These are phyloP conservation scores for Blastocrithidia nonstop DNA, from an alignment of 208 protist species.

Conservation along the genomic window DNA sequence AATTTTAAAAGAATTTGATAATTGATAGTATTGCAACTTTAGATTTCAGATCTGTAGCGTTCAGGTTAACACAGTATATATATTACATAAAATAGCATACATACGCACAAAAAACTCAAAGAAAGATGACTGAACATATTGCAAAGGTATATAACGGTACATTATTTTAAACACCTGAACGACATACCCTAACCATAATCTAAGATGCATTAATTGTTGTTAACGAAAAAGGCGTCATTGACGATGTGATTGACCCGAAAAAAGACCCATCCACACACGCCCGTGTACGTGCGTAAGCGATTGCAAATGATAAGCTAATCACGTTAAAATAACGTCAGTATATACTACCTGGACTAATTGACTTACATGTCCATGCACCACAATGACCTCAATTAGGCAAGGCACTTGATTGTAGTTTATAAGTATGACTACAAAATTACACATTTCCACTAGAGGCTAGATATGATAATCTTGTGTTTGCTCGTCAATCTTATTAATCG, in stretches of 20 bases:
- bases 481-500: slow-evolving; percentile 46
- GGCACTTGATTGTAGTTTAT: slow-evolving; percentile 65
- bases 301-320: slow-evolving; percentile 11
- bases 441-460: slow-evolving; percentile 86
- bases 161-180: slow-evolving; percentile 34
- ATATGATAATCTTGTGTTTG: slow-evolving; percentile 67
- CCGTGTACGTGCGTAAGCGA: slow-evolving; percentile 9
- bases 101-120: too few relatives aligned
- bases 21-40: too few relatives aligned
- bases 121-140: too few relatives aligned
- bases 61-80: too few relatives aligned
- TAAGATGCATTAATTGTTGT: slow-evolving; percentile 28
- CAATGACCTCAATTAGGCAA: slow-evolving; percentile 83
- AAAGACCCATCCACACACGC: slow-evolving; percentile 8
- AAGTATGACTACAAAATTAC: slow-evolving; percentile 85
- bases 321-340: slow-evolving; percentile 27
- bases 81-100: too few relatives aligned
- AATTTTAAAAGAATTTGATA: too few relatives aligned
- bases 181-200: slow-evolving; percentile 19
- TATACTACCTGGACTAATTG: slow-evolving; percentile 84
- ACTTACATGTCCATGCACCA: slow-evolving; percentile 89
- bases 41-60: too few relatives aligned
- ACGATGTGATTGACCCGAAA: slow-evolving; percentile 21
- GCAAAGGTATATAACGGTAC: slow-evolving; percentile 18
- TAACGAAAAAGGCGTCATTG: slow-evolving; percentile 19